Base-by-base conservation (phyloP, 306 rosid species). In the Astragalus membranaceus region DNA sequence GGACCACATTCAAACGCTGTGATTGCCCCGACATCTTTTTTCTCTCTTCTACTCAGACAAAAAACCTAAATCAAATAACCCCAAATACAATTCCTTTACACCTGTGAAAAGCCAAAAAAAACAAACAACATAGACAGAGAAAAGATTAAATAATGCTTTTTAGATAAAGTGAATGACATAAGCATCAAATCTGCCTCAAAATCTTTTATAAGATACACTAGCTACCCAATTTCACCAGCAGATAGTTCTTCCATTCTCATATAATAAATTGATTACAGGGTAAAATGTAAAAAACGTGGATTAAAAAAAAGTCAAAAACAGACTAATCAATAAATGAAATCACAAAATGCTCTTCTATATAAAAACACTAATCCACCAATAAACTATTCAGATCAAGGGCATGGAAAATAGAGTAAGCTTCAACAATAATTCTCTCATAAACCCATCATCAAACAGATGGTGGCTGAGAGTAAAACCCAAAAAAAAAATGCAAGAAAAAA, bases 1-100 rank as follows among this genome's bases (percentile, higher is more conserved):
- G 98, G 56, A 92, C 98, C 80, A 92, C 96, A 84, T 46, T 92
- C 84, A 92, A 80, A 59, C 98, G 96, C 78, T 92, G 96, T 74
- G 73, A 77, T 84, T 92, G 98, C 58, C 98, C 96, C 2, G 96
- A 86, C 98, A 89, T 90, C 49, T 50, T 8, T 4, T 46, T 20
- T 50, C 20, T 39, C 67, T 61, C 69, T 64, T 74, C 71, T 29
- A 35, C 70, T 55, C 7, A 69, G 36, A 60, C 56, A 43, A 29
- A 43, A 29, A 36, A 77, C 59, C 81, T 77, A 55, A 39, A 39
- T 73, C 35, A 5, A 16, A 49, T 13, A 61, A 39, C 39, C 48
- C 11, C 43, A 48, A 52, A 72, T 33, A 42, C 10, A 54, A 39
- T 4, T 17, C 14, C 36, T 70, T 80, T n/a, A 48, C 47, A 57